Evolutionary conservation across 768 basidiomycete species (phyloP), one percentile per base, ranked within the genome.

Genomic region (Leccinum uliginosum): DNA sequence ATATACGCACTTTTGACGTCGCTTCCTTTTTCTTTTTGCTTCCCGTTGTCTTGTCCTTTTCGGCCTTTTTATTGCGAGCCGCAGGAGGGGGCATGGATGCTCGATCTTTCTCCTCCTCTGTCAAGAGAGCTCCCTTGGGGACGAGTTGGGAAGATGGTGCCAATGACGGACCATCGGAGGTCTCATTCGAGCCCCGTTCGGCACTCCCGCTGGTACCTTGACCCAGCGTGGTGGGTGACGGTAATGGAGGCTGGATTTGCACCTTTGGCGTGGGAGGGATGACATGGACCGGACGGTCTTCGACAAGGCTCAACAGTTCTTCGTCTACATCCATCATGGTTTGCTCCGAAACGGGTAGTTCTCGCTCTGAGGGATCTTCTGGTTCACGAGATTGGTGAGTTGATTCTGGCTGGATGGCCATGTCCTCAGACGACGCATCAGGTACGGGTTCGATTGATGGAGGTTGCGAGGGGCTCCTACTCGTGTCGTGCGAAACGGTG

Each of bases 241-340:
- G 48, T 27, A 29, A 48, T 53, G 44, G 45, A 0, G 61, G 40
- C 38, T 51, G 57, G 2, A 38, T 35, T 29, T 51, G 57, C 5
- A 30, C 27, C 45, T 56, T 60, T 30, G 44, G 38, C 12, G 32
- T 45, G 27, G 47, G 23, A 23, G 54, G 50, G 43, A 49, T 27
- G 17, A 35, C 29, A 55, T 48, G 23, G 27, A 56, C 53, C 53
- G 65, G 53, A 26, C 66, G 71, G 61, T 83, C 86, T 63, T 86
- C 87, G 29, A 90, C 74, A 24, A 90, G 74, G 62, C 86, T 86
- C 56, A 89, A 76, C 50, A 89, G 70, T 70, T 89, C 88, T 60
- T 86, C 75, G 11, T 80, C 79, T 12, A 80, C 81, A 54, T 85
- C 74, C 67, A 71, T 74, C 74, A 56, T 75, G 65, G 58, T 73